phyloP scores from a whole-genome alignment of 139 green algal genomes.

The Coelastrella sp. region DNA sequence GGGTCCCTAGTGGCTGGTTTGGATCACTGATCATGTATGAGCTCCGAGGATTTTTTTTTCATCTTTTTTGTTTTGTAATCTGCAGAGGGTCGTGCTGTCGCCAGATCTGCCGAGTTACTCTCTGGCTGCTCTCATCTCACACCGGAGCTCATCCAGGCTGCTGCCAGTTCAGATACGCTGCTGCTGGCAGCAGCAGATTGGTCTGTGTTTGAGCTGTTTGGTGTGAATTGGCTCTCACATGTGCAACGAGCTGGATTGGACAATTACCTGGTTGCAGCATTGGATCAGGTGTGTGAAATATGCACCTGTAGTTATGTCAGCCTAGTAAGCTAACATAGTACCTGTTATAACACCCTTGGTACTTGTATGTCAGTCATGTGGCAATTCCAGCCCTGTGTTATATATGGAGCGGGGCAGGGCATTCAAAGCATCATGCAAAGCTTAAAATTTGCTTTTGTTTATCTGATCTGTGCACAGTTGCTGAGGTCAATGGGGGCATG shows the following conservation, averaged over 20 bases:
- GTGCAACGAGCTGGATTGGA: slow-evolving; percentile 25
- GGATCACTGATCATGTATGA: too few relatives aligned
- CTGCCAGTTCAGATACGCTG: slow-evolving; percentile 10
- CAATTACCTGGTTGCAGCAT: slow-evolving; percentile 43
- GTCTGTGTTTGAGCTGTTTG: slow-evolving; percentile 45
- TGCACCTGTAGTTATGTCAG: too few relatives aligned
- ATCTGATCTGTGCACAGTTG: not conserved
- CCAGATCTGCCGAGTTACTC: not conserved
- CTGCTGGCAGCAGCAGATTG: slow-evolving; percentile 45
- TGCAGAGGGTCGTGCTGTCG: slow-evolving; percentile 17
- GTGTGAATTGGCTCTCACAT: slow-evolving; percentile 45
- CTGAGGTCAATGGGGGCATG: not conserved
- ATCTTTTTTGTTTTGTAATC: too few relatives aligned
- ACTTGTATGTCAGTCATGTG: not conserved
- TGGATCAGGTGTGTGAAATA: slow-evolving; percentile 42
- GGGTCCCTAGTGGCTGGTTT: too few relatives aligned
- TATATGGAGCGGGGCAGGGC: too few relatives aligned
- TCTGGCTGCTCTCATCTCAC: not conserved
- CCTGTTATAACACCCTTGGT: not conserved
- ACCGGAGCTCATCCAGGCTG: slow-evolving; percentile 9
- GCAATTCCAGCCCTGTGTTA: too few relatives aligned
- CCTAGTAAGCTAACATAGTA: not conserved
- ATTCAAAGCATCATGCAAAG: too few relatives aligned
- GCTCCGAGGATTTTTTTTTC: too few relatives aligned
- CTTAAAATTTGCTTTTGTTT: too few relatives aligned